Conservation (phyloP, 305 asterid genomes). For the Lippia alba region DNA sequence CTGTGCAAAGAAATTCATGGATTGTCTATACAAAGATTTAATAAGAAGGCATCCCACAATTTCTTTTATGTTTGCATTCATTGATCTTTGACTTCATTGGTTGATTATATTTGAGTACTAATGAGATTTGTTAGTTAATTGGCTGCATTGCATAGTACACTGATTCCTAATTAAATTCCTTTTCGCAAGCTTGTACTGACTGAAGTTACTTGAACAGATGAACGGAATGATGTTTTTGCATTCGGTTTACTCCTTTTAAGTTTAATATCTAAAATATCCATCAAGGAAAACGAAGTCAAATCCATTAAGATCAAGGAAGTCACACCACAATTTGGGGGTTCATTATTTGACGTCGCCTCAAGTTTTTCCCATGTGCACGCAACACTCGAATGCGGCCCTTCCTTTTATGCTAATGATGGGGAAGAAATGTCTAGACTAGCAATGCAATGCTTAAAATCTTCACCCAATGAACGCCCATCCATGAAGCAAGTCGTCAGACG, state of each 20-base stretch:
- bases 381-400: neutral
- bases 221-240: neutral
- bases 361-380: neutral
- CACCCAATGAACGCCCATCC: too few relatives aligned
- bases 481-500: neutral
- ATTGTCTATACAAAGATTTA: too few relatives aligned
- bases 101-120: too few relatives aligned
- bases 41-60: too few relatives aligned
- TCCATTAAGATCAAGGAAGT: too few relatives aligned
- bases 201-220: neutral
- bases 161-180: too few relatives aligned
- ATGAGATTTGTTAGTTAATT: too few relatives aligned
- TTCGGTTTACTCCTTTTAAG: constrained; percentile 2
- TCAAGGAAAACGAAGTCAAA: neutral
- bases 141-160: neutral
- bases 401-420: neutral
- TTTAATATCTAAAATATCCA: neutral
- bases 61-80: too few relatives aligned
- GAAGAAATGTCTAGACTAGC: neutral
- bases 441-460: neutral
- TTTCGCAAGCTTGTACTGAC: neutral
- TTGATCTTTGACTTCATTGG: too few relatives aligned
- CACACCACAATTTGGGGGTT: too few relatives aligned
- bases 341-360: too few relatives aligned
- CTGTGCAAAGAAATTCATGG: too few relatives aligned